A percentile compares a stretch with the other conserved stretches of the same genome.
phyloP scores from a whole-genome alignment of 495 filamentous ascomycete species.

The Gamarada debralockiae region DNA sequence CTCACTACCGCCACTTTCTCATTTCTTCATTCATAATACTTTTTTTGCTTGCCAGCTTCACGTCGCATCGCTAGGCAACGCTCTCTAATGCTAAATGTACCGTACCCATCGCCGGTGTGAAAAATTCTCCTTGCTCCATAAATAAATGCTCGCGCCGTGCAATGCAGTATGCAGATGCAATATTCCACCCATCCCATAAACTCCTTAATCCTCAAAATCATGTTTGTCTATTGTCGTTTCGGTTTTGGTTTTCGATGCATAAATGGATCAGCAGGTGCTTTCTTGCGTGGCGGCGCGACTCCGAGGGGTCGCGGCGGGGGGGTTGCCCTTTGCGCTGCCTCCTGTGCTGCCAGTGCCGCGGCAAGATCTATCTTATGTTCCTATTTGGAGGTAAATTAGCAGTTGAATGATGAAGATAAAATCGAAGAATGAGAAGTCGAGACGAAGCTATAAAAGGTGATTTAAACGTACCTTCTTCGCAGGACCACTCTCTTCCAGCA shows the following conservation, averaged over 20 bases:
- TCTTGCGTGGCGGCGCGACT: constrained; percentile 29
- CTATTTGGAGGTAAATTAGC: too few relatives aligned
- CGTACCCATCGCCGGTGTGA: too few relatives aligned
- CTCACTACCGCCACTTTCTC: too few relatives aligned
- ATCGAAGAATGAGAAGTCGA: too few relatives aligned
- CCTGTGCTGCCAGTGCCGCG: constrained; percentile 20
- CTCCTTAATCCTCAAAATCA: not conserved
- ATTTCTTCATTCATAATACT: too few relatives aligned
- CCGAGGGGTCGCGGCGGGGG: constrained; percentile 21
- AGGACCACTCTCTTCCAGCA: constrained; percentile 19
- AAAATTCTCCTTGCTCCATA: too few relatives aligned
- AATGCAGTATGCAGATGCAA: not conserved
- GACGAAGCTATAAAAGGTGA: too few relatives aligned
- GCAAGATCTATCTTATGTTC: constrained; percentile 16
- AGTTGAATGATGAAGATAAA: too few relatives aligned
- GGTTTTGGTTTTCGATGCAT: constrained; percentile 37
- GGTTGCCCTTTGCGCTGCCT: constrained; percentile 28
- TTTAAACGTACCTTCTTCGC: constrained; percentile 31
- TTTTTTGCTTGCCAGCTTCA: too few relatives aligned
- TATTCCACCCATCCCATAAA: not conserved
- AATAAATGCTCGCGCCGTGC: too few relatives aligned
- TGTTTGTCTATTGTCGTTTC: constrained; percentile 13
- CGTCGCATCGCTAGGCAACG: too few relatives aligned
- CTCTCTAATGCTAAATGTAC: too few relatives aligned
- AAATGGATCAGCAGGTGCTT: constrained; percentile 36